Base-by-base conservation (phyloP, 306 rosid genomes). In the Quercus ilex region DNA sequence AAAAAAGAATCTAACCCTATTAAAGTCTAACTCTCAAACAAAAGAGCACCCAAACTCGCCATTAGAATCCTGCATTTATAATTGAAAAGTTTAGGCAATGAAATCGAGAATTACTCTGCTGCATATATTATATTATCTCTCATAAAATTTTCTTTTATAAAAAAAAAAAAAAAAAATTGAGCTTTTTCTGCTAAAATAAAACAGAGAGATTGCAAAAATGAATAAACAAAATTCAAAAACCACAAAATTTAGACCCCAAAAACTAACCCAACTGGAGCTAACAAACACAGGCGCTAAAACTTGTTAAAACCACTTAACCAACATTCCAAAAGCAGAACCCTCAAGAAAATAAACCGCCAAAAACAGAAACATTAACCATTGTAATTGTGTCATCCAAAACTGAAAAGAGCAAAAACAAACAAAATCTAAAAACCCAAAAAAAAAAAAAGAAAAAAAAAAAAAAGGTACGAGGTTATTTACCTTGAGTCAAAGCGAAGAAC, bases 401-500 rank as follows among this genome's bases (percentile, higher is more conserved):
- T 13, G 5, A 49, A 49, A 49, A 49, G 11, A 49, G 15, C 4
- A 49, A 49, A 49, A 49, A 49, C 53, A 49, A 10, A 49, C 14
- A 49, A 69, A 43, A 71, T 71, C 69, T 7, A 20, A 28, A 72
- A 51, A 67, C 63, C 56, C 31, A 51, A 70, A 77, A 13, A 33
- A 55, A 49, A 71, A 19, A n/a, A n/a, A n/a, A 6, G 1, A 60
- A 30, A 71, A 3, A 43, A 69, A 74, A 51, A 60, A 19, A 72
- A 71, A 79, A 11, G 3, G 33, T 30, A 20, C 33, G 35, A 55
- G 23, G 74, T 7, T 38, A 38, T 38, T 38, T 74, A 87, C 86
- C 83, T 80, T 65, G 19, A 59, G 87, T 78, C 73, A 83, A 73
- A 74, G 73, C 68, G 75, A 46, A 80, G 87, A 85, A 82, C 85